phyloP scores from a whole-genome alignment of 768 basidiomycete species.

The Tulasnella sp. region DNA sequence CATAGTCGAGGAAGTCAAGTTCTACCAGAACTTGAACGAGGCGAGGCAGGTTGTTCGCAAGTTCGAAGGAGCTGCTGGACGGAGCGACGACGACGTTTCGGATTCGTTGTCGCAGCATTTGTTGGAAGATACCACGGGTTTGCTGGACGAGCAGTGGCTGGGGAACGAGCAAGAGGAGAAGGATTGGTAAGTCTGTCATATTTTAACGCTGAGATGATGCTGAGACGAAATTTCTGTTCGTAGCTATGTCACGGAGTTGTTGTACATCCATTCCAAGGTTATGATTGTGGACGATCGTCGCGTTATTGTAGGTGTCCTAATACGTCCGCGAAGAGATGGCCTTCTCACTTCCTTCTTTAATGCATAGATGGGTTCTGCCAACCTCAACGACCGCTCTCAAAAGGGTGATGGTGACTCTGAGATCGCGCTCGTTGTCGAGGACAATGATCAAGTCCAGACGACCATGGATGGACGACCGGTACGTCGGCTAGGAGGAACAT shows the following conservation, averaged over 20 bases:
- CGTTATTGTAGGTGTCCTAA: constrained; percentile 59
- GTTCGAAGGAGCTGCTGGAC: constrained; percentile 61
- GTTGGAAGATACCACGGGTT: constrained; percentile 49
- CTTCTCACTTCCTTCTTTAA: not conserved
- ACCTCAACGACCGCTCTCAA: constrained; percentile 82
- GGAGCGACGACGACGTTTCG: constrained; percentile 51
- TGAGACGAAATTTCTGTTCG: not conserved
- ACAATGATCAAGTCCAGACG: constrained; percentile 64
- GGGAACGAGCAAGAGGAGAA: constrained; percentile 79
- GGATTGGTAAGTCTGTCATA: constrained; percentile 49
- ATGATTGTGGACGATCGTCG: constrained; percentile 92
- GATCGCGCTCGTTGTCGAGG: constrained; percentile 88
- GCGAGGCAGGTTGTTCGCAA: constrained; percentile 57
- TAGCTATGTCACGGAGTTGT: constrained; percentile 70
- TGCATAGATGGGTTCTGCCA: constrained; percentile 81
- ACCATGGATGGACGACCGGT: constrained; percentile 66
- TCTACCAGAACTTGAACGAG: constrained; percentile 60
- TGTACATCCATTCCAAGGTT: constrained; percentile 74
- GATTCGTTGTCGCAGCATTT: constrained; percentile 80
- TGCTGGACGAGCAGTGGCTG: constrained; percentile 76
- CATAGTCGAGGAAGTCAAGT: constrained; percentile 53
- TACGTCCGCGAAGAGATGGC: not conserved
- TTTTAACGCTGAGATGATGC: constrained; percentile 21
- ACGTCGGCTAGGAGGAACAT: not conserved
- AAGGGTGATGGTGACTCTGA: constrained; percentile 93